These are phyloP conservation scores for Tricholoma sp. DNA, from an alignment of 768 basidiomycete species.

Conservation along the genomic window DNA sequence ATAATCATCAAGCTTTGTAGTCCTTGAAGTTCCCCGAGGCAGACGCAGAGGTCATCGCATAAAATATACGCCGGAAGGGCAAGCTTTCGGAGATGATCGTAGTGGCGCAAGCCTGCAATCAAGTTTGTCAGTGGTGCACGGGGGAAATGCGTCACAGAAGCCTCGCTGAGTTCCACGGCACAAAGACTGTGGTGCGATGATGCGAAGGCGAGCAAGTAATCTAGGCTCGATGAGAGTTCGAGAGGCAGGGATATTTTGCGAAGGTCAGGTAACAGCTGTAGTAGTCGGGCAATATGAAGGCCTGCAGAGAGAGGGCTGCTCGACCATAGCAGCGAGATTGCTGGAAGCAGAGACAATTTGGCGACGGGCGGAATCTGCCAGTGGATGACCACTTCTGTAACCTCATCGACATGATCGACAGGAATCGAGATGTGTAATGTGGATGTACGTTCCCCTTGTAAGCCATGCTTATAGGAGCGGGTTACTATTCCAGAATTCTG, in stretches of 20 bases:
- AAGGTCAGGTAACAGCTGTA: not conserved
- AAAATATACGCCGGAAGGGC: slow-evolving; percentile 1
- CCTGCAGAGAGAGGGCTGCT: not conserved
- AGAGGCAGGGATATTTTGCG: slow-evolving; percentile 1
- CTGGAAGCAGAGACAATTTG: not conserved
- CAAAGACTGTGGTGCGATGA: slow-evolving; percentile 3
- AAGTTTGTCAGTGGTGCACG: not conserved
- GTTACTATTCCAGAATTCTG: not conserved
- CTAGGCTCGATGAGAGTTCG: not conserved
- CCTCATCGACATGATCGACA: not conserved
- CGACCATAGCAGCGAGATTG: not conserved
- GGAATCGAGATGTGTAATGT: not conserved
- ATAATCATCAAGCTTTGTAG: slow-evolving; percentile 1
- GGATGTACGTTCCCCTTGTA: not conserved
- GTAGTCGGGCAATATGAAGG: not conserved
- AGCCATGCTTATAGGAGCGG: not conserved
- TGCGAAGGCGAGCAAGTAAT: not conserved
- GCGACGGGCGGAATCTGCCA: not conserved
- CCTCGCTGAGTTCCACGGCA: not conserved
- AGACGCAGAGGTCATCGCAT: not conserved
- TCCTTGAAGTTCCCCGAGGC: not conserved
- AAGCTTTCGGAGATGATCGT: slow-evolving; percentile 3
- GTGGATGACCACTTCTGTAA: not conserved
- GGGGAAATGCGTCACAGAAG: not conserved
- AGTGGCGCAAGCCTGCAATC: not conserved